These are phyloP conservation scores for Sphenostylis stenocarpa DNA, from an alignment of 306 rosid genomes.

Conservation along the genomic window DNA sequence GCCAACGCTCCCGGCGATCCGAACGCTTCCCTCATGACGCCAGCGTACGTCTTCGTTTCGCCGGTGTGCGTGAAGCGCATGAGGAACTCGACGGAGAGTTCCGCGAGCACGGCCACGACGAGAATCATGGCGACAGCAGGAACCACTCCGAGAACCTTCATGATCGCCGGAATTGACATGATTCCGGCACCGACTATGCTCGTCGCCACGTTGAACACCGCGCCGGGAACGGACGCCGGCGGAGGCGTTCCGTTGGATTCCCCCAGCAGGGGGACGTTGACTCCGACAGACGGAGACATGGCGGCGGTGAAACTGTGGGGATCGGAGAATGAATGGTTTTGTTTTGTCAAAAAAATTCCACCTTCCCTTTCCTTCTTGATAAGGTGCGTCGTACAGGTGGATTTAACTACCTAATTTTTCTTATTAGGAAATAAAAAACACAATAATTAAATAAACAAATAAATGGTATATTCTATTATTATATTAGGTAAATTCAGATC, in stretches of 20 bases:
- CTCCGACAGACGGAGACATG: conserved; percentile 65
- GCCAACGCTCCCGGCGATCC: conserved; percentile 60
- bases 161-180: conserved; percentile 88
- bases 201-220: conserved; percentile 82
- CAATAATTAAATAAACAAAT: too few relatives aligned
- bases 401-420: not conserved
- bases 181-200: conserved; percentile 90
- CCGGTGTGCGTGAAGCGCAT: conserved; percentile 82
- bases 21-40: conserved; percentile 86
- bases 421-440: too few relatives aligned
- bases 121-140: conserved; percentile 61
- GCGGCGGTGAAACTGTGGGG: not conserved
- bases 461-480: too few relatives aligned
- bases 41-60: conserved; percentile 69
- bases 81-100: conserved; percentile 72
- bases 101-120: conserved; percentile 61
- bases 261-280: conserved; percentile 52
- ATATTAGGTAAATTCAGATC: too few relatives aligned
- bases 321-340: not conserved
- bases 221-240: conserved; percentile 60
- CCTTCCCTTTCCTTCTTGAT: not conserved
- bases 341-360: not conserved
- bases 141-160: conserved; percentile 77
- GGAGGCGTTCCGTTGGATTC: not conserved
- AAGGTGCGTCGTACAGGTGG: not conserved